Evolutionary conservation across 495 filamentous ascomycete species (phyloP).

Genomic region (Hypoxylon perforatum): DNA sequence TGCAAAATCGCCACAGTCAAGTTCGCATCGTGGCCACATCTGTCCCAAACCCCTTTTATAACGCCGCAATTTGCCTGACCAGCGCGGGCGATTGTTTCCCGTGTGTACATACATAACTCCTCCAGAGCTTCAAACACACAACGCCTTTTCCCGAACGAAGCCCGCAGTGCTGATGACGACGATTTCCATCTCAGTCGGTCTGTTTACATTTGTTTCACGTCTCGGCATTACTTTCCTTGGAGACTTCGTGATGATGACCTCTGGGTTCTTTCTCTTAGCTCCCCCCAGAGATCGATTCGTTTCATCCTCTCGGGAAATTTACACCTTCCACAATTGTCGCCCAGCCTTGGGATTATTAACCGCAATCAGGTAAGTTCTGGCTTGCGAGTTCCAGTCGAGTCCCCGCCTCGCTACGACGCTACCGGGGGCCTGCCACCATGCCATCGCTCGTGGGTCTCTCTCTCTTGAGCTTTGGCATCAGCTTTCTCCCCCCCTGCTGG

Average conservation of each 20-base stretch:
- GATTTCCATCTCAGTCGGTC: constrained; percentile 7
- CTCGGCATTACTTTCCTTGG: constrained; percentile 38
- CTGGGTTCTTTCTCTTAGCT: constrained; percentile 35
- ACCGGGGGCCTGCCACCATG: constrained; percentile 22
- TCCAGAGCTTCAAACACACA: too few species aligned
- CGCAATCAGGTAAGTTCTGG: constrained; percentile 29
- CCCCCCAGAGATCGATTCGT: constrained; percentile 42
- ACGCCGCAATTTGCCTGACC: background rate
- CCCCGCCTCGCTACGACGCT: constrained; percentile 33
- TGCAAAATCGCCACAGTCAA: constrained; percentile 18
- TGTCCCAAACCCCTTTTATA: too few species aligned
- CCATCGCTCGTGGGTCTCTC: constrained; percentile 34
- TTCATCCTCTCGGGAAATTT: constrained; percentile 43
- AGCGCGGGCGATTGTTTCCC: too few species aligned
- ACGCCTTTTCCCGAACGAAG: too few species aligned
- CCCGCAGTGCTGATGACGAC: constrained; percentile 11
- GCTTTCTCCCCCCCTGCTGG: constrained; percentile 20
- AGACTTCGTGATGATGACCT: constrained; percentile 32
- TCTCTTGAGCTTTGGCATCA: constrained; percentile 28
- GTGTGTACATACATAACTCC: too few species aligned
- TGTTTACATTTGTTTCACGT: constrained; percentile 39
- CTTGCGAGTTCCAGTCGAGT: too few species aligned
- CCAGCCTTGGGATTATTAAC: constrained; percentile 32
- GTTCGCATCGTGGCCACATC: constrained; percentile 17
- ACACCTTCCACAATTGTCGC: constrained; percentile 41